phyloP scores from a whole-genome alignment of 73 alveolate species.

The Paramecium sonneborni region DNA sequence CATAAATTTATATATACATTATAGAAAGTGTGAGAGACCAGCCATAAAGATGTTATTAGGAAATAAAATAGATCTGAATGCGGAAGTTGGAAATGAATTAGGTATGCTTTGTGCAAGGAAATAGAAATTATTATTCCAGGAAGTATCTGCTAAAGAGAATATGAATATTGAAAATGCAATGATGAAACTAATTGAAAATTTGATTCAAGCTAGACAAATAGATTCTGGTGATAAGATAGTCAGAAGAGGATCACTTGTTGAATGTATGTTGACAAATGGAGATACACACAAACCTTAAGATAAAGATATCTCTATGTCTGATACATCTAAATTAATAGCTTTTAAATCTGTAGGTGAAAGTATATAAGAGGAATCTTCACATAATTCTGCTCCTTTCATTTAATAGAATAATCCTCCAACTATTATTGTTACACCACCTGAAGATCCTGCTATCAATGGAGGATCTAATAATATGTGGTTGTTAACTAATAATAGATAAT shows the following conservation, averaged over 20 bases:
- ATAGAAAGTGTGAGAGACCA: conserved; percentile 1
- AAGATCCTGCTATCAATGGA: background rate
- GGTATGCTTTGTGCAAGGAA: background rate
- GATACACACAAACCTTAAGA: background rate
- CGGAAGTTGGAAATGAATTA: background rate
- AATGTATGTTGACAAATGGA: background rate
- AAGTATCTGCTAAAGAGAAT: conserved; percentile 53
- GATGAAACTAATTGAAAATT: background rate
- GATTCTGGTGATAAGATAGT: background rate
- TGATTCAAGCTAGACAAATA: background rate
- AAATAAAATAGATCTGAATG: conserved; percentile 13
- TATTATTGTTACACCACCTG: background rate
- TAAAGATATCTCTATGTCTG: background rate
- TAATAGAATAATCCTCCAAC: background rate
- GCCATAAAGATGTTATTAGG: conserved; percentile 13
- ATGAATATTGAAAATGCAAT: conserved; percentile 16
- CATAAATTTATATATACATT: background rate
- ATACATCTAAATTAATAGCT: background rate
- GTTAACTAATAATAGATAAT: background rate
- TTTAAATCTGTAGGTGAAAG: background rate
- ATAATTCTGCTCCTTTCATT: background rate
- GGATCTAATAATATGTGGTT: background rate
- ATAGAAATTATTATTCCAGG: background rate
- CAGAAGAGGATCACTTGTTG: conserved; percentile 3
- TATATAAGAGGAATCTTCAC: background rate